Base-by-base conservation (phyloP, 1,284 basidiomycete species). In the Austroboletus niveus region DNA sequence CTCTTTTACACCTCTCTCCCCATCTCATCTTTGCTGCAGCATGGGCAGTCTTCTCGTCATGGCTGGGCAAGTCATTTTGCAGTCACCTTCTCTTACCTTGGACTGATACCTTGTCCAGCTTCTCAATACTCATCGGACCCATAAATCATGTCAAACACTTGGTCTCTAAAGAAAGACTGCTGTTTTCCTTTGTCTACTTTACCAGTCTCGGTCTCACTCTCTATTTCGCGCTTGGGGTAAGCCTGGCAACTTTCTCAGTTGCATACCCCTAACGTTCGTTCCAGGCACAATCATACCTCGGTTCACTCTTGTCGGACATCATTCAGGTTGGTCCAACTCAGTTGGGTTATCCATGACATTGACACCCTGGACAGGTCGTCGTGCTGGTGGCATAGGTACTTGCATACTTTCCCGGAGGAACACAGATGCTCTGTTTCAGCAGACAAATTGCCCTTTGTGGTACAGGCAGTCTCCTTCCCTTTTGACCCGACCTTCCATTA, bases 141-240 rank as follows among this genome's bases (percentile, higher is more conserved):
- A 71, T 93, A 59, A 92, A 92, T 66, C 94, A 98, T 70, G 53
- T 93, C 60, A 94, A 94, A 70, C 94, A 98, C 65, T 79, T 98
- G 56, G 62, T 92, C 44, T 89, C 91, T 2, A 79, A 80, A 66
- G 92, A 96, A 63, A 82, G 94, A 32, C 76, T 97, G 3, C 93
- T 92, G 0, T 97, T 98, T 73, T 92, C 94, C 4, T 61, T 79
- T 34, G 80, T 92, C 4, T 98, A 98, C 72, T 81, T 98, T 58
- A 74, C 75, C 27, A 92, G 89, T 55, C 75, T 97, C 4, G 87
- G 75, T 6, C 75, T 94, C 7, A 97, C 94, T 1, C 77, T 97
- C 12, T 95, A 92, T 69, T 95, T 96, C 68, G 85, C 94, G 0
- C 76, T 97, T 43, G 89, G 86, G 20, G 91, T 94, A 68, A 61